Percentiles rank a stretch among this genome's conserved stretches.
Conservation (phyloP, 2,329 filamentous ascomycete species). For the Diaporthe caulivora region DNA sequence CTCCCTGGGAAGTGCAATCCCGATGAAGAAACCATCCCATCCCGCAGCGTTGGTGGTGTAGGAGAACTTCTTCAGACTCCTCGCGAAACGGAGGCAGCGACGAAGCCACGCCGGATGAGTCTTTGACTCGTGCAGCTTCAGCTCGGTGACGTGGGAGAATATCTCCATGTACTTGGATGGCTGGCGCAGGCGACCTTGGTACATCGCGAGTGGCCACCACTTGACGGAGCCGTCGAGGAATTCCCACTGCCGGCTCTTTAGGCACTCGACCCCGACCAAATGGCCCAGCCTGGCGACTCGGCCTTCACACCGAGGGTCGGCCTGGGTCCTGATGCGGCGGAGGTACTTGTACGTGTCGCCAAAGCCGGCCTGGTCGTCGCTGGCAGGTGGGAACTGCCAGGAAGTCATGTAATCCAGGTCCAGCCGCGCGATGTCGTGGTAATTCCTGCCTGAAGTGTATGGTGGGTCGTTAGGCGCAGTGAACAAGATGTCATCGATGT, state of each 20-base stretch:
- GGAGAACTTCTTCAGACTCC: neutral
- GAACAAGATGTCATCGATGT: neutral
- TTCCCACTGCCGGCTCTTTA: neutral
- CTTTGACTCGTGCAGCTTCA: neutral
- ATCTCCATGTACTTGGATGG: neutral
- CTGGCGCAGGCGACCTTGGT: neutral
- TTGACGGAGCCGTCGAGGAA: neutral
- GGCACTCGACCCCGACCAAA: neutral
- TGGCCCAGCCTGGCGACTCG: no score
- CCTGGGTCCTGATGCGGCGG: neutral
- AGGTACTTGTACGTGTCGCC: neutral
- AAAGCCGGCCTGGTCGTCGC: neutral
- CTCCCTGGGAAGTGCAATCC: no score
- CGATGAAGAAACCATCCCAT: no score
- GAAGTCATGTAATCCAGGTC: neutral
- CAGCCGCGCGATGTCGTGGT: no score
- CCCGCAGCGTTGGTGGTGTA: no score
- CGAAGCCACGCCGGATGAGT: neutral
- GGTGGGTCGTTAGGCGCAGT: no score
- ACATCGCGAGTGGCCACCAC: neutral
- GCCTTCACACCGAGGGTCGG: no score
- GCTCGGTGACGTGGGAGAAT: neutral
- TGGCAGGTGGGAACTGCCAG: neutral
- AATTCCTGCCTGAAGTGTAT: no score
- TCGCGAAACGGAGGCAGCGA: neutral